Evolutionary conservation across 2,329 filamentous ascomycete genomes (phyloP).

Genomic region (Aspergillus ochraceoroseus): DNA sequence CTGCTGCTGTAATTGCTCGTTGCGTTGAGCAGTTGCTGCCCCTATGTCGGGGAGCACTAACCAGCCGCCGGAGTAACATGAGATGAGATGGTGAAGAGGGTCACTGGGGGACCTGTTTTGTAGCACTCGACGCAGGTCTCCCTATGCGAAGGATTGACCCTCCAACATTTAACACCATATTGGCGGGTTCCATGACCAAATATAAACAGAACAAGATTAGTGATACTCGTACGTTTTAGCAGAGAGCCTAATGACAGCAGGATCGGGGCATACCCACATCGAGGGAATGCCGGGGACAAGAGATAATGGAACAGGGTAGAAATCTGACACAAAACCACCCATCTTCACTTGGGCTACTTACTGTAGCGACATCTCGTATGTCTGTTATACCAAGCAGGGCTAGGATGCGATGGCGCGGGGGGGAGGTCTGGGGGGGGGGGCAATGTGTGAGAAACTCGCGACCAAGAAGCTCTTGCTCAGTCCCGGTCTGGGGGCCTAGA

Average conservation of each 20-base stretch:
- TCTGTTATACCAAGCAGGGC: conserved; percentile 4
- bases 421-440: conserved; percentile 7
- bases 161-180: background rate
- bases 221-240: background rate
- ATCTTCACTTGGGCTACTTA: too few species aligned
- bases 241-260: conserved; percentile 1
- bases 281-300: too few species aligned
- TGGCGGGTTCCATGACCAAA: conserved; percentile 5
- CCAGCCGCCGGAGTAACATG: conserved; percentile 9
- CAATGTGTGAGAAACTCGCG: conserved; percentile 4
- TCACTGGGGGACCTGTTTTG: background rate
- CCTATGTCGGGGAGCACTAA: conserved; percentile 1
- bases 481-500: too few species aligned
- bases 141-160: too few species aligned
- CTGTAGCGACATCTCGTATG: too few species aligned
- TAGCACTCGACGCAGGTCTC: background rate
- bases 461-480: too few species aligned
- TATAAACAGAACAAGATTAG: conserved; percentile 9
- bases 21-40: conserved; percentile 4
- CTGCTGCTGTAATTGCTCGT: conserved; percentile 5
- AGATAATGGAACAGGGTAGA: too few species aligned
- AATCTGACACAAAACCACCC: too few species aligned
- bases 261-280: background rate
- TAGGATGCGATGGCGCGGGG: conserved; percentile 4
- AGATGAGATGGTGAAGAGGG: conserved; percentile 1